A percentile compares a stretch with the other conserved stretches of the same genome.
phyloP scores from a whole-genome alignment of 2,329 filamentous ascomycete genomes.

The Penicillium decumbens region DNA sequence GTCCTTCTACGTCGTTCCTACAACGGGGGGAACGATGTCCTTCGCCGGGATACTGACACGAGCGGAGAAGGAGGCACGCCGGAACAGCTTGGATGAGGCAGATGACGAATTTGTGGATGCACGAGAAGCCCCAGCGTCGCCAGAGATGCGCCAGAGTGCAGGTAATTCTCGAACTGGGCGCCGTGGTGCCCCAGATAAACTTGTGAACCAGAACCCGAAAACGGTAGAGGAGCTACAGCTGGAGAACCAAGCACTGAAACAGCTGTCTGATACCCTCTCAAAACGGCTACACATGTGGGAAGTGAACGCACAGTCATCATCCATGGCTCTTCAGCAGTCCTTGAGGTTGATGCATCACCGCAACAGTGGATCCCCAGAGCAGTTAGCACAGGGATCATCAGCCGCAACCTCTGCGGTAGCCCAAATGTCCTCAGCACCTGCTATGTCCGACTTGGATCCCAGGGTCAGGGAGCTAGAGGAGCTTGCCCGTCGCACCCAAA shows the following conservation, averaged over 20 bases:
- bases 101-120: conserved; percentile 91
- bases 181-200: conserved; percentile 21
- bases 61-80: conserved; percentile 42
- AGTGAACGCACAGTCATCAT: conserved; percentile 81
- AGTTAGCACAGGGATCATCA: conserved; percentile 30
- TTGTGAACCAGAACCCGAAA: conserved; percentile 49
- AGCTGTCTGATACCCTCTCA: conserved; percentile 78
- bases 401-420: conserved; percentile 24
- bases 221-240: conserved; percentile 81
- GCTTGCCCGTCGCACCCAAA: conserved; percentile 54
- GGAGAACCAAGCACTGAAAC: conserved; percentile 81
- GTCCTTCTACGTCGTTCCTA: conserved; percentile 93
- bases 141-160: conserved; percentile 44
- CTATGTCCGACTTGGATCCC: conserved; percentile 42
- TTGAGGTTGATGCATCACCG: conserved; percentile 51
- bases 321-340: conserved; percentile 80
- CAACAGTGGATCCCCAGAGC: conserved; percentile 28
- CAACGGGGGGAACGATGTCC: conserved; percentile 82
- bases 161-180: conserved; percentile 29
- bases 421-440: conserved; percentile 15
- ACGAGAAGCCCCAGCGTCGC: conserved; percentile 58
- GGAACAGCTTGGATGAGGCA: conserved; percentile 55
- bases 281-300: conserved; percentile 91
- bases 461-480: conserved; percentile 65
- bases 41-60: conserved; percentile 80